phyloP scores from a whole-genome alignment of 441 rosid species.

The Monsonia emarginata region DNA sequence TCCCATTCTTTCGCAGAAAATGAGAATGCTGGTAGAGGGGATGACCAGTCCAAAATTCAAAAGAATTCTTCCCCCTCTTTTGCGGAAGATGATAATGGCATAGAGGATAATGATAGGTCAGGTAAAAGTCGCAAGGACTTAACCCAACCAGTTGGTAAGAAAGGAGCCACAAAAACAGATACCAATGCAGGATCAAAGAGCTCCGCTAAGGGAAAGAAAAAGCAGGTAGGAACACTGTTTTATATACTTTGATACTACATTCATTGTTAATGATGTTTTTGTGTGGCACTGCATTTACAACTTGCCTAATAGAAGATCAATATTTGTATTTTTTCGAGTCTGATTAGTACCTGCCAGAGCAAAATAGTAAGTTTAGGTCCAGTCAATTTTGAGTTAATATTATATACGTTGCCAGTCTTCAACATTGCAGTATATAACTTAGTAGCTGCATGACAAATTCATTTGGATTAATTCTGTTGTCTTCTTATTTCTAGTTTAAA shows the following conservation, averaged over 20 bases:
- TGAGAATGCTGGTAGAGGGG: conserved; percentile 16
- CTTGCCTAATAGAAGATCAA: background rate
- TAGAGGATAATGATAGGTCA: background rate
- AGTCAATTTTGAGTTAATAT: background rate
- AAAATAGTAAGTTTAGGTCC: background rate
- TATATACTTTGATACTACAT: background rate
- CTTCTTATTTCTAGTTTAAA: no score
- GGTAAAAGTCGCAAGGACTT: conserved; percentile 15
- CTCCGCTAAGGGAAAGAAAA: conserved; percentile 65
- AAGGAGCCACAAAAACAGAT: conserved; percentile 32
- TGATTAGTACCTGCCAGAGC: no score
- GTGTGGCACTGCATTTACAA: background rate
- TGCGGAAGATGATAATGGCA: background rate
- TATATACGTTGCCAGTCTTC: background rate
- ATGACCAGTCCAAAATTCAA: conserved; percentile 16
- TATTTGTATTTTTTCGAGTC: background rate
- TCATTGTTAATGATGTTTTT: background rate
- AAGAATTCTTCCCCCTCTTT: background rate
- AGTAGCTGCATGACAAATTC: no score
- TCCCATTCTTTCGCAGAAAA: conserved; percentile 18
- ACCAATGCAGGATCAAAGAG: conserved; percentile 38
- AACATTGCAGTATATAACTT: background rate
- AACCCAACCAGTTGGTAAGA: conserved; percentile 27
- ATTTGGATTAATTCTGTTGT: no score
- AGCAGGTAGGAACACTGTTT: conserved; percentile 38